Evolutionary conservation across 2,329 filamentous ascomycete genomes (phyloP), one percentile per base, ranked within the genome.

Genomic region (Pseudogymnoascus pannorum): DNA sequence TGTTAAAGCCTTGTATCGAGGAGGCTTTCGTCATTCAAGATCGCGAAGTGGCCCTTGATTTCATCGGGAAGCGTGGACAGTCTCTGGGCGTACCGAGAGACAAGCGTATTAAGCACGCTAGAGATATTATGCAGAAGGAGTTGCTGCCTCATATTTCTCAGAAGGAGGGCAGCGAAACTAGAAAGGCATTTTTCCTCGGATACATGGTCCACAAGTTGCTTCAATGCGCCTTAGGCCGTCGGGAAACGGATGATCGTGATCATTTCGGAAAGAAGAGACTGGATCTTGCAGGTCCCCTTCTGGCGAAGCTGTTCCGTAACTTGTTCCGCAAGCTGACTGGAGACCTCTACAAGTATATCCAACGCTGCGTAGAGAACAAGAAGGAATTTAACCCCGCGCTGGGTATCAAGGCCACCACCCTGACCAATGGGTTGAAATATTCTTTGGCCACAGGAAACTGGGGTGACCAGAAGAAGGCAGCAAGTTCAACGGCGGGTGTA

Each of bases 401-500:
- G 62, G 94, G 92, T 67, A 88, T 97, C 71, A 97, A 97, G 78
- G 87, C 89, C 20, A 88, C 87, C 65, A 96, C 94, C 18, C 82
- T 99, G 67, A 96, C 92, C 18, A 95, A 94, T 72, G 94, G 93
- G 58, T 78, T 99, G 67, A 96, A 97, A 73, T 99, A 99, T 76
- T 97, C 94, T 59, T 81, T 99, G 64, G 93, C 94, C 24, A 99
- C 94, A 12, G 94, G 94, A 67, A 99, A 99, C 76, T 99, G 94
- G 95, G 95, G 94, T 71, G 94, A 99, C 67, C 94, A 99, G 79
- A 99, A 97, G 83, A 99, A 97, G 79, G 92, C 94, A 18, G 89
- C 90, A 69, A 93, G 88, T 68, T 91, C 92, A 1, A 97, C 95
- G 66, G 94, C 94, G 54, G 95, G 94, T 81, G 94, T 99, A 54